Conservation (phyloP, 495 filamentous ascomycete genomes). For the Podospora pseudoanserina region DNA sequence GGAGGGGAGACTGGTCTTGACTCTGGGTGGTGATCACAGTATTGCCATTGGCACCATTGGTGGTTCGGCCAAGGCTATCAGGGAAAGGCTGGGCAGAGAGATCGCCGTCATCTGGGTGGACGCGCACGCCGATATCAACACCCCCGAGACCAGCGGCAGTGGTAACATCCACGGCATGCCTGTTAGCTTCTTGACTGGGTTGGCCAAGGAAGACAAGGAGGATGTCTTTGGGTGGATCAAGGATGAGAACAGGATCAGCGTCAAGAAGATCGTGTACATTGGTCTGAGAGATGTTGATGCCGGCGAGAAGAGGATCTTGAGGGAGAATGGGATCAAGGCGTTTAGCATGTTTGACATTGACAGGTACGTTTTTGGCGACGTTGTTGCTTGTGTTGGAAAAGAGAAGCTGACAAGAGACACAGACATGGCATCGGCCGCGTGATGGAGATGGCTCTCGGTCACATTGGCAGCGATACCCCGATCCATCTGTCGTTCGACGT, state of each 20-base stretch:
- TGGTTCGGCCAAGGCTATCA: conserved; percentile 77
- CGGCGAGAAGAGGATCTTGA: conserved; percentile 85
- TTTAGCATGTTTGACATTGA: conserved; percentile 99
- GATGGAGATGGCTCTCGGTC: conserved; percentile 94
- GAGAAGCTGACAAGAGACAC: not conserved
- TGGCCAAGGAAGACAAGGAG: conserved; percentile 67
- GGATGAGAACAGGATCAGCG: conserved; percentile 53
- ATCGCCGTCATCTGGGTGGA: conserved; percentile 98
- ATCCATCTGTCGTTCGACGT: conserved; percentile 98
- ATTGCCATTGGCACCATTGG: conserved; percentile 93
- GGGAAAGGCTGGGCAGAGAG: conserved; percentile 75
- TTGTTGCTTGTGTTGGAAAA: not conserved
- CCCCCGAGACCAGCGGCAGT: conserved; percentile 80
- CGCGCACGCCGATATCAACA: conserved; percentile 96
- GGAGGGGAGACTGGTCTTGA: conserved; percentile 83
- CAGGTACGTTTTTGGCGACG: conserved; percentile 45
- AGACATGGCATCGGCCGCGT: conserved; percentile 91
- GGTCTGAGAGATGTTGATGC: conserved; percentile 88
- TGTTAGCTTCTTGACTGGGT: conserved; percentile 82
- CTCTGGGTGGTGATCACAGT: conserved; percentile 91
- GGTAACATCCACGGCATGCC: conserved; percentile 99
- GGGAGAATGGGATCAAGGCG: conserved; percentile 85
- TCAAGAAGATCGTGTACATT: conserved; percentile 94
- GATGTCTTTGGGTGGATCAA: conserved; percentile 87
- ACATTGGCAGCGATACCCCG: conserved; percentile 89